Percentiles rank a stretch among this genome's conserved stretches.
These are phyloP conservation scores for Globisporangium viniferum DNA, from an alignment of 352 stramenopile genomes.

Conservation along the genomic window DNA sequence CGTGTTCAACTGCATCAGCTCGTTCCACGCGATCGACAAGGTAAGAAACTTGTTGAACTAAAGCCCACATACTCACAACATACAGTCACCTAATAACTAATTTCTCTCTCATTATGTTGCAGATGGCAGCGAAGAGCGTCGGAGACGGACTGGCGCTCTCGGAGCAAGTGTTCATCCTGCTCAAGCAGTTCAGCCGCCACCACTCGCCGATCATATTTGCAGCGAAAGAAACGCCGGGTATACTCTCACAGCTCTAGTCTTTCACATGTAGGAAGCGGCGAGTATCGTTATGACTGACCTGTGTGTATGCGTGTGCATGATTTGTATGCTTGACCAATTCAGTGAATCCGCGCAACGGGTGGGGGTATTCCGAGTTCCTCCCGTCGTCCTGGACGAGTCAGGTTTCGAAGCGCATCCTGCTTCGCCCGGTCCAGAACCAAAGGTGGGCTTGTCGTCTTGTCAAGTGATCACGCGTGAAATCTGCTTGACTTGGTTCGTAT, in stretches of 20 bases:
- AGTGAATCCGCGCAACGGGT: constrained; percentile 20
- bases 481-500: too few relatives aligned
- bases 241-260: background rate
- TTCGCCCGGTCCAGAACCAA: constrained; percentile 19
- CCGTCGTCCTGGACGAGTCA: constrained; percentile 63
- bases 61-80: background rate
- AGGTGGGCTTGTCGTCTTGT: background rate
- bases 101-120: background rate
- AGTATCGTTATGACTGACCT: background rate
- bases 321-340: background rate
- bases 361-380: constrained; percentile 55
- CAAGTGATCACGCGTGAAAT: too few relatives aligned
- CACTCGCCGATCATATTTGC: constrained; percentile 72
- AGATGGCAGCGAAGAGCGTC: constrained; percentile 59
- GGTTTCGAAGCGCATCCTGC: constrained; percentile 60
- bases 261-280: background rate
- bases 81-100: background rate
- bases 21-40: constrained; percentile 71
- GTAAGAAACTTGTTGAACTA: constrained; percentile 12
- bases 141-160: constrained; percentile 48
- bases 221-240: constrained; percentile 41
- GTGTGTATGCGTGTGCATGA: background rate
- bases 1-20: constrained; percentile 59
- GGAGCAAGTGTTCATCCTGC: constrained; percentile 60
- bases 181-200: constrained; percentile 67